Base-by-base conservation (phyloP, 345 rosid genomes). In the Punica granatum region DNA sequence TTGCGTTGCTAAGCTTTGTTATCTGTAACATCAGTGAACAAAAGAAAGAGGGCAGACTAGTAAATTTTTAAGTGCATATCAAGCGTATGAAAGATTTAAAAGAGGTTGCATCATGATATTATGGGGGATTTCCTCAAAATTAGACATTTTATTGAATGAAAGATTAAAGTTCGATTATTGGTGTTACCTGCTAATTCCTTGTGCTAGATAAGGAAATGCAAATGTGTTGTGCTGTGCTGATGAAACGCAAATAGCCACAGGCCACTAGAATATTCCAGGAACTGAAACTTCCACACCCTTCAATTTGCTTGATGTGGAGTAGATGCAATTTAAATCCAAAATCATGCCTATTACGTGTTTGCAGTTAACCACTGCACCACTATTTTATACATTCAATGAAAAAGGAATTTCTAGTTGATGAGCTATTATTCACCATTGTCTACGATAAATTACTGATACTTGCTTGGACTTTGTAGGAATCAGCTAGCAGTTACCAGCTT, bases 401-500 rank as follows among this genome's bases (percentile, higher is more conserved):
- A 7, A 2, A 19, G 46, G 46, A 35, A 63, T 63, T 42, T 44
- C 66, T n/a, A 37, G 66, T 63, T 21, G 12, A 51, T 51, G 58
- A 51, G 28, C 6, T 51, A 7, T 51, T n/a, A 10, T 23, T 51
- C 23, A 51, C 30, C 58, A n/a, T n/a, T 51, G 28, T 28, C 43
- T 16, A n/a, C n/a, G n/a, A n/a, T n/a, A n/a, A n/a, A n/a, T n/a
- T n/a, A n/a, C n/a, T n/a, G 26, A 60, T n/a, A 41, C 75, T 43
- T 42, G 39, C 16, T 46, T 71, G 58, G 42, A 30, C 28, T 56
- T 64, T 72, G 76, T 78, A 91, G 99, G 90, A 88, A 81, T 69
- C 86, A 37, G 74, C 78, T 69, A 94, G 99, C 75, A 68, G 68
- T 31, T 94, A 91, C 68, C 90, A 89, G 70, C 92, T 94, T 26